Evolutionary conservation across 2,329 filamentous ascomycete genomes (phyloP), one percentile per base, ranked within the genome.

Genomic region (Arthrobotrys megalospora): DNA sequence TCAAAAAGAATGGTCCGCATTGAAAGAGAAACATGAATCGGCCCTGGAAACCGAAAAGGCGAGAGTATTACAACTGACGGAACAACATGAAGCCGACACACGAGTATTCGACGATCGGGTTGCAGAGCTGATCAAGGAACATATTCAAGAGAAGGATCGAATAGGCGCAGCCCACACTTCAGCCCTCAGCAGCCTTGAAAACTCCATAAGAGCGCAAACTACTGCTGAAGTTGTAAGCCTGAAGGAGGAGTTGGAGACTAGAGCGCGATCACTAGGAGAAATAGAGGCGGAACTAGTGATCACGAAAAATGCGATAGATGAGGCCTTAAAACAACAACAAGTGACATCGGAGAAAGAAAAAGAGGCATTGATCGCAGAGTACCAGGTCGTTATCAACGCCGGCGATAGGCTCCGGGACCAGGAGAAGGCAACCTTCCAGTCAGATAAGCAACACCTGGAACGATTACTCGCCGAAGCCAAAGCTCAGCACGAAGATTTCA

Each of bases 371-470:
- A 76, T 69, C 19, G 72, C 72, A 47, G 72, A 76, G 16, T 70
- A 76, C 50, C 64, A 76, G 47, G 72, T 70, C 7, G 72, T 70
- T 28, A 76, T 76, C 55, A 70, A 69, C 11, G 72, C 72, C 19
- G 60, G 72, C 16, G 60, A 76, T 12, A 50, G 65, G 11, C 65
- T 76, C 6, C 52, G 72, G 45, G 72, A 76, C n/a, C 65, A 76
- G 43, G 73, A 77, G 24, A 45, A 45, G 10, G 32, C 66, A 16
- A 11, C 34, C 32, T 77, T 77, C 60, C 65, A 63, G 48, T 38
- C 66, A 3, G 72, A 76, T 12, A 67, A 58, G 41, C 41, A 76
- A 43, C 28, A 41, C n/a, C 19, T 64, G 12, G 64, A 76, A 34
- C 65, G 38, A 53, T 34, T 71, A 10, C 60, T 71, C 14, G 41